A percentile compares a stretch with the other conserved stretches of the same genome.
Conservation (phyloP, 768 basidiomycete species). For the Suillus lakei region DNA sequence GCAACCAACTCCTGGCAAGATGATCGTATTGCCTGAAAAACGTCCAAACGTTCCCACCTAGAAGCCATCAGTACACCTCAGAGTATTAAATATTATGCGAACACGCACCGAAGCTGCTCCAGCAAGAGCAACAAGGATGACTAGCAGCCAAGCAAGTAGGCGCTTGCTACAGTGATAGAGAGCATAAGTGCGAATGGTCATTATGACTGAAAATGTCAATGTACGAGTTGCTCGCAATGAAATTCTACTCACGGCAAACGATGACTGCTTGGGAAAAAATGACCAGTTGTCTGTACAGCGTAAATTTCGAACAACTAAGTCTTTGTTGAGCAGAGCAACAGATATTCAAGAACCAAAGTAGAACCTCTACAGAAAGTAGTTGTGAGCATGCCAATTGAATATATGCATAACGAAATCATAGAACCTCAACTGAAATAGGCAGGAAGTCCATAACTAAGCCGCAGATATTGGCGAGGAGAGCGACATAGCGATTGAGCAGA, state of each 20-base stretch:
- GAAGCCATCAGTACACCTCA: background rate
- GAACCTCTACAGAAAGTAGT: background rate
- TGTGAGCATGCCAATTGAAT: background rate
- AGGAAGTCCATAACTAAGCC: background rate
- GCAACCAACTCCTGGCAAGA: background rate
- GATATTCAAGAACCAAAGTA: background rate
- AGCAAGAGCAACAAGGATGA: background rate
- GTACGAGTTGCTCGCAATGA: background rate
- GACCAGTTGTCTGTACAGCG: background rate
- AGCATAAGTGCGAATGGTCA: background rate
- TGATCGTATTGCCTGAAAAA: background rate
- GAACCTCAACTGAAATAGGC: background rate
- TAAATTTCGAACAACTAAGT: background rate
- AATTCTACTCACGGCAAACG: background rate
- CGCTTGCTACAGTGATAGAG: background rate
- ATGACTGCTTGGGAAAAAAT: background rate
- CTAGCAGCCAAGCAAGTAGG: background rate
- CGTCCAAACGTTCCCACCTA: background rate
- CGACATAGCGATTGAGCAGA: slow-evolving; percentile 1
- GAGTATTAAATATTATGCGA: background rate
- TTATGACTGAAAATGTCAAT: background rate
- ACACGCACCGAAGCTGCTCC: background rate
- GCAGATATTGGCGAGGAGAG: background rate
- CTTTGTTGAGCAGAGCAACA: background rate
- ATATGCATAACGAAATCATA: background rate